phyloP scores from a whole-genome alignment of 192 early-diverging fungal species.

The Coemansia sp. region DNA sequence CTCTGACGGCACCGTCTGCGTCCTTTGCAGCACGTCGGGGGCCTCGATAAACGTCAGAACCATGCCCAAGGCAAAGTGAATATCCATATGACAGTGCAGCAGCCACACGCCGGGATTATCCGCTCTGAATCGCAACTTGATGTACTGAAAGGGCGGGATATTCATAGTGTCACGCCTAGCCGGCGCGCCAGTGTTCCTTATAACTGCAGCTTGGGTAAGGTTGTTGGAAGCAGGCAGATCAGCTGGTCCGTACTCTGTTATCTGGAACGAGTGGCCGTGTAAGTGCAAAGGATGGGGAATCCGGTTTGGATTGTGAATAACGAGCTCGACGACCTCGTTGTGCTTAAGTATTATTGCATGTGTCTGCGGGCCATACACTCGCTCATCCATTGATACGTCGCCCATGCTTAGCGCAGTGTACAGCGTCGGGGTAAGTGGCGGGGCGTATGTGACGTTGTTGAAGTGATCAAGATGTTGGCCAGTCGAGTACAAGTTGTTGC shows the following conservation, averaged over 20 bases:
- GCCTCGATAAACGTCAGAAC: constrained; percentile 71
- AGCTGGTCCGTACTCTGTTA: constrained; percentile 57
- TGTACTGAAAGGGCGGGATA: constrained; percentile 60
- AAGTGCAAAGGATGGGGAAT: constrained; percentile 80
- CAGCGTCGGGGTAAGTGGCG: constrained; percentile 65
- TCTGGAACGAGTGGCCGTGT: constrained; percentile 84
- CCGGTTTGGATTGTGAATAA: constrained; percentile 70
- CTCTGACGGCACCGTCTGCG: constrained; percentile 50
- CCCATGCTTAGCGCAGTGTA: constrained; percentile 67
- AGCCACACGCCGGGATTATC: constrained; percentile 86
- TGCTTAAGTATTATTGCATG: constrained; percentile 64
- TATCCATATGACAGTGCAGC: constrained; percentile 75
- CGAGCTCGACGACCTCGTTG: constrained; percentile 65
- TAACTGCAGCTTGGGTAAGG: constrained; percentile 5
- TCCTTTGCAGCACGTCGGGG: constrained; percentile 60
- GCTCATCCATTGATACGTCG: constrained; percentile 47
- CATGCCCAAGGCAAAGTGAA: constrained; percentile 68
- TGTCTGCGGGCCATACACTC: constrained; percentile 67
- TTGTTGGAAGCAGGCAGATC: constrained; percentile 43
- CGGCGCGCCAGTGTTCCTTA: neutral
- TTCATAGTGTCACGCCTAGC: constrained; percentile 66
- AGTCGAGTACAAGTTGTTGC: constrained; percentile 61
- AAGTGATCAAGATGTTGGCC: constrained; percentile 74
- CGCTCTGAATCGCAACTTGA: constrained; percentile 69
- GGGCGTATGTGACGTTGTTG: constrained; percentile 69